Evolutionary conservation across 2,329 filamentous ascomycete species (phyloP), one percentile per base, ranked within the genome.

Genomic region (Aspergillus texensis): DNA sequence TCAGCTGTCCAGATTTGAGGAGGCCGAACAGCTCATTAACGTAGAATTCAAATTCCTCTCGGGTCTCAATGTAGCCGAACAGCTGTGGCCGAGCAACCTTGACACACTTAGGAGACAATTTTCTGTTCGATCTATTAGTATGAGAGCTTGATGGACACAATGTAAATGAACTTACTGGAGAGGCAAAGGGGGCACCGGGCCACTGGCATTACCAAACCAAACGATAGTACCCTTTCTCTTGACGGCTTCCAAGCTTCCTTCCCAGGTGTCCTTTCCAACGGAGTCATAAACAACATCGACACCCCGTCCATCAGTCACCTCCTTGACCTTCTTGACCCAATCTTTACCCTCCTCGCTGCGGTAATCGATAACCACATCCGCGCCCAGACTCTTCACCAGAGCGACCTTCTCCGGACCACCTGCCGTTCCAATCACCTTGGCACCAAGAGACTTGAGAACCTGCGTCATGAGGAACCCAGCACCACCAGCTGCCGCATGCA

Each of bases 401-500:
- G 85, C 86, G 53, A 89, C 83, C 81, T 96, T 96, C 76, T 90
- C 91, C 6, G 81, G 76, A 41, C 89, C 90, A 55, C 88, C 89
- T 0, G 92, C 92, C 4, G 92, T 94, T 1, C 89, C 93, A 72
- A 97, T 95, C 26, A 90, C 88, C 69, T 86, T 87, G 14, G 91
- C 93, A 1, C 92, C 93, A 2, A 93, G 82, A 0, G 85, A 82
- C 68, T 85, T 86, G 46, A 96, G 80, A 68, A 96, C 80, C 82
- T 96, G 92, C 45, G 88, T 88, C 32, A 97, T 84, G 78, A 91
- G 86, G 50, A 90, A 80, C 0, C 91, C 92, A 0, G 93, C 91
- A 19, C 93, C 93, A 19, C 93, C 93, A 0, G 93, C 93, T 0
- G 93, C 93, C 0, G 93, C 93, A 70, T 95, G 92, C 19, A 97